These are phyloP conservation scores for Madurella fahalii DNA, from an alignment of 2,329 filamentous ascomycete species.

Conservation along the genomic window DNA sequence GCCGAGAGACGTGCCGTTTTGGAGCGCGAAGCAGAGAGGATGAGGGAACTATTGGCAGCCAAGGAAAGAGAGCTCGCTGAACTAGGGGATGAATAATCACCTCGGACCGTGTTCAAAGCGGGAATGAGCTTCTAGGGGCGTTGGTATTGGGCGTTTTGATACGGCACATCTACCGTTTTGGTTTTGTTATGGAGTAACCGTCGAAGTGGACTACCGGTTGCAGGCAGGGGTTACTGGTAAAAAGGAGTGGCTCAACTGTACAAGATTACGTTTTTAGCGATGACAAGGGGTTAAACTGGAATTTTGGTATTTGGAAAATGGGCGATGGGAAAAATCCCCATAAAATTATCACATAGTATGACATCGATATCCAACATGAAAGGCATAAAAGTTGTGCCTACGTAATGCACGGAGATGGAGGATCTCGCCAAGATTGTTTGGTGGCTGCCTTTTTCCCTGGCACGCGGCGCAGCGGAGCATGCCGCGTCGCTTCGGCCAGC, in stretches of 20 bases:
- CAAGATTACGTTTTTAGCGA: too few relatives aligned
- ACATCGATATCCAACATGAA: neutral
- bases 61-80: conserved; percentile 70
- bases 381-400: too few relatives aligned
- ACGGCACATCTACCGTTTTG: too few relatives aligned
- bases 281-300: too few relatives aligned
- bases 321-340: too few relatives aligned
- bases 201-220: too few relatives aligned
- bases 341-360: too few relatives aligned
- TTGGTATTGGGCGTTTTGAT: neutral
- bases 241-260: too few relatives aligned
- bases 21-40: conserved; percentile 68
- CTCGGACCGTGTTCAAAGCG: neutral
- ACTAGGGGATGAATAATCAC: conserved; percentile 20
- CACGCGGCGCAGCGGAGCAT: neutral
- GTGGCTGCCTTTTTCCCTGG: neutral
- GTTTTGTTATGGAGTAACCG: too few relatives aligned
- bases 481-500: neutral
- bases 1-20: conserved; percentile 62
- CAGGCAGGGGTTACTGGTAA: too few relatives aligned
- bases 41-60: conserved; percentile 66
- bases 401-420: neutral
- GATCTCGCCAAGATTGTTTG: neutral
- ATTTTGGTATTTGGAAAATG: too few relatives aligned
- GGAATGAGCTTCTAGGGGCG: neutral